Evolutionary conservation across 2,329 filamentous ascomycete genomes (phyloP).

Genomic region (Nemania sp.): DNA sequence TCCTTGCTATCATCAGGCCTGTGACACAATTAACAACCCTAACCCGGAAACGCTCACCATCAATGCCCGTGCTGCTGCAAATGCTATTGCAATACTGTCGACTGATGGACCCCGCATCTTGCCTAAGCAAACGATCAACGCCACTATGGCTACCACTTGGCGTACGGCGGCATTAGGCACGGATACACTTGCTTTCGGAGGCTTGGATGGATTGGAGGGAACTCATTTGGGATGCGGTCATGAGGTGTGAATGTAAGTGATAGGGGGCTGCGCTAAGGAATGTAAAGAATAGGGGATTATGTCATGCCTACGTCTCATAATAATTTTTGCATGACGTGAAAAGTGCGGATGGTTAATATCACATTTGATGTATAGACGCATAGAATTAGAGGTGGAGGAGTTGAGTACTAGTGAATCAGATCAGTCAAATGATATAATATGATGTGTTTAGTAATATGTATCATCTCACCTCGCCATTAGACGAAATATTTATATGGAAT

Average conservation of each 20-base stretch:
- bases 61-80: conserved; percentile 29
- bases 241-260: conserved; percentile 6
- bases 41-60: conserved; percentile 25
- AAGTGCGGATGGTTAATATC: neutral
- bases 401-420: too few species aligned
- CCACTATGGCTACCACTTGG: conserved; percentile 8
- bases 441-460: too few species aligned
- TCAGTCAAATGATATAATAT: too few species aligned
- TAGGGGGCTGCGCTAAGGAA: neutral
- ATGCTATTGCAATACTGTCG: conserved; percentile 28
- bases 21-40: conserved; percentile 29
- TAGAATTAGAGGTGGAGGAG: neutral
- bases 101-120: conserved; percentile 23
- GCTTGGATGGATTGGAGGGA: neutral
- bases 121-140: conserved; percentile 21
- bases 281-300: neutral
- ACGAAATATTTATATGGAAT: too few species aligned
- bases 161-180: neutral
- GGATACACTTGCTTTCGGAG: neutral
- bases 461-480: too few species aligned
- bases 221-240: conserved; percentile 25
- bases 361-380: neutral
- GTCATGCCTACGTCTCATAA: neutral
- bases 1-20: conserved; percentile 31
- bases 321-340: too few species aligned